Percentiles rank a stretch among this genome's conserved stretches.
These are phyloP conservation scores for Microthyrium microscopicum DNA, from an alignment of 2,329 filamentous ascomycete species.

Conservation along the genomic window DNA sequence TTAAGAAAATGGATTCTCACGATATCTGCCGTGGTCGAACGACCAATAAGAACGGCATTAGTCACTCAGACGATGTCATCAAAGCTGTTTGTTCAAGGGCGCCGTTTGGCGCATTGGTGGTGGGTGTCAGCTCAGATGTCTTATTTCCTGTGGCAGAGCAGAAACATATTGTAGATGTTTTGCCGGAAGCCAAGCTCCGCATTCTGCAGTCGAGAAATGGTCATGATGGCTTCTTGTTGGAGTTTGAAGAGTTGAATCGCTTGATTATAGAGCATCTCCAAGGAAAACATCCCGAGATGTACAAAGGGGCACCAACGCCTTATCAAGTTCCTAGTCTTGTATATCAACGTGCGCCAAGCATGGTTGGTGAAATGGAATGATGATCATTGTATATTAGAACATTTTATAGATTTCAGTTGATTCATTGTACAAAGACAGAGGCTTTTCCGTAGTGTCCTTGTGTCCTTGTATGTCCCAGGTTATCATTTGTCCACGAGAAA, in stretches of 20 bases:
- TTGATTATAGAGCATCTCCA: slow-evolving; percentile 12
- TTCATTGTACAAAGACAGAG: no score
- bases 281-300: slow-evolving; percentile 7
- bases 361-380: no score
- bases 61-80: slow-evolving; percentile 11
- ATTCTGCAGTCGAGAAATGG: slow-evolving; percentile 17
- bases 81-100: slow-evolving; percentile 12
- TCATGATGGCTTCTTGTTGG: slow-evolving; percentile 23
- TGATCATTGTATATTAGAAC: no score
- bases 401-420: no score
- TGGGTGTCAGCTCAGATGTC: slow-evolving; percentile 20
- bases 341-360: no score
- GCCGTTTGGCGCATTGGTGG: slow-evolving; percentile 16
- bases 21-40: slow-evolving; percentile 15
- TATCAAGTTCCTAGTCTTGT: no score
- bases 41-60: slow-evolving; percentile 7
- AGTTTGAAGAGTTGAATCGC: slow-evolving; percentile 18
- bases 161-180: slow-evolving; percentile 14
- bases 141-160: slow-evolving; percentile 20
- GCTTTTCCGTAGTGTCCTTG: no score
- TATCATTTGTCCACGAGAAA: no score
- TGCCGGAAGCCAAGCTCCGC: slow-evolving; percentile 16
- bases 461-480: no score
- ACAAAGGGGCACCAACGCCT: not conserved
- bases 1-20: slow-evolving; percentile 23